Evolutionary conservation across 495 filamentous ascomycete genomes (phyloP), one percentile per base, ranked within the genome.

Genomic region (Neurospora terricola): DNA sequence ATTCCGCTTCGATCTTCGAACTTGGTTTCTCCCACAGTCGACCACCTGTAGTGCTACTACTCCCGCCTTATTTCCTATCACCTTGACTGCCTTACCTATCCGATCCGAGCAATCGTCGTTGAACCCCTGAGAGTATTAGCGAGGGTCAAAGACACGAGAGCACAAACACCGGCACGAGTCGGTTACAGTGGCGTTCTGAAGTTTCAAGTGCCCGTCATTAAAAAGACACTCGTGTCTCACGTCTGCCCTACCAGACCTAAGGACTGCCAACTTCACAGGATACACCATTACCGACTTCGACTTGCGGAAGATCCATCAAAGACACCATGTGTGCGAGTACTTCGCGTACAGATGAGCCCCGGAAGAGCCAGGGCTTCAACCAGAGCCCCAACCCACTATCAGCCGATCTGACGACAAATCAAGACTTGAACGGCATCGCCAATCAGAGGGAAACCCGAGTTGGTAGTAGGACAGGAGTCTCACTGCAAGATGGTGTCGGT

Each of bases 341-440:
- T 1, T 89, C 87, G 10, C 75, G 84, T 54, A 86, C 84, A 21
- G 83, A 87, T 66, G 87, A 89, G 75, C 85, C 84, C 18, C 78
- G 81, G 43, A 80, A 81, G 66, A 81, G 81, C 68, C 79, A 87
- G 27, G 87, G 87, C 71, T 83, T 82, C 75, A 90, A 90, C 77
- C 89, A 91, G 78, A 89, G 83, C 72, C 89, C 89, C 2, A 80
- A 83, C 75, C 77, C 79, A 7, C 80, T 90, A 30, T 82, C 85
- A 43, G 83, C 83, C 73, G 88, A 90, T 73, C 80, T 86, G 23
- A 87, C 87, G 14, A 90, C 88, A 0, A 85, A 87, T 72, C 80
- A 86, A 70, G 88, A 90, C 76, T 76, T 90, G 76, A 86, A 88
- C 76, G 85, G 87, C 66, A 85, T 88, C 75, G 86, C 85, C 34